phyloP scores from a whole-genome alignment of 306 rosid species.

The Cucurbita moschata region DNA sequence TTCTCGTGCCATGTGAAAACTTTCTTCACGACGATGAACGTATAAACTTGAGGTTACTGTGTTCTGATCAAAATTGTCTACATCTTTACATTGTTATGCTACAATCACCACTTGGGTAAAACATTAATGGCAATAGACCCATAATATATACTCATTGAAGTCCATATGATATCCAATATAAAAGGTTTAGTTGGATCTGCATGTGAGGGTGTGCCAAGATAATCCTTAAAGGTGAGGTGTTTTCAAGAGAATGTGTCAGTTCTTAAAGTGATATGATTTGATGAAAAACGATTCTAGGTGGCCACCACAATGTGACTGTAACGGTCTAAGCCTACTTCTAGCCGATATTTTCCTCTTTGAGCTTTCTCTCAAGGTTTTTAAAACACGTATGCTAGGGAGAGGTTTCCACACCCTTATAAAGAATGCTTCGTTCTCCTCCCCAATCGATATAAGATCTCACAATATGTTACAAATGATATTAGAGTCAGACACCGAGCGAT shows the following conservation, averaged over 20 bases:
- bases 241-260: background rate
- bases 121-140: background rate
- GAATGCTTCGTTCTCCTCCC: too few species aligned
- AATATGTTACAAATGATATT: too few species aligned
- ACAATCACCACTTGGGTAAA: background rate
- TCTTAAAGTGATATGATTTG: background rate
- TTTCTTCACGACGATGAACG: background rate
- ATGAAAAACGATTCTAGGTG: background rate
- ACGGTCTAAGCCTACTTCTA: too few species aligned
- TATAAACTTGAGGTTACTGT: background rate
- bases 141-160: background rate
- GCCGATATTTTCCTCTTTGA: too few species aligned
- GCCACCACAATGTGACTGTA: background rate
- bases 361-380: too few species aligned
- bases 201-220: background rate
- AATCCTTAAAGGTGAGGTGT: background rate
- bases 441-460: too few species aligned
- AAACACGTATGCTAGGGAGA: too few species aligned
- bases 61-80: background rate
- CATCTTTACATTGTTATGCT: background rate
- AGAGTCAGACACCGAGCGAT: too few species aligned
- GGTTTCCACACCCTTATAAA: too few species aligned
- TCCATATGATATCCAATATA: background rate
- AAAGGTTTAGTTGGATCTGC: background rate
- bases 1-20: background rate